Conservation (phyloP, 768 basidiomycete genomes). For the Cyclocybe aegerita region DNA sequence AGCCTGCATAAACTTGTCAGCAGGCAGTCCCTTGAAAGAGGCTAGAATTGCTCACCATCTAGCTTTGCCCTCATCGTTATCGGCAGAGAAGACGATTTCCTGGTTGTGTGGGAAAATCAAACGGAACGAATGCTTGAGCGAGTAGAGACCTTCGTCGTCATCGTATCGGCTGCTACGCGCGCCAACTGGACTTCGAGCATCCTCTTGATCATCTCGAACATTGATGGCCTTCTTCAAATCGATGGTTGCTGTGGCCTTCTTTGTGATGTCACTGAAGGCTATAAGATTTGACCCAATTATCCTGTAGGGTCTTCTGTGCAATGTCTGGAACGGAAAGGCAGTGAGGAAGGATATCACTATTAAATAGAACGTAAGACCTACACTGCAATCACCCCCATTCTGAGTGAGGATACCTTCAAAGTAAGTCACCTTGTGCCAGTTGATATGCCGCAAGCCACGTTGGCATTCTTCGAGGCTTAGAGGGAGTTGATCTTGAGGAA, state of each 20-base stretch:
- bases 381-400: slow-evolving; percentile 88
- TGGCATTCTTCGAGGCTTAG: slow-evolving; percentile 92
- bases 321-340: slow-evolving; percentile 47
- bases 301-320: slow-evolving; percentile 80
- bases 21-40: slow-evolving; percentile 1
- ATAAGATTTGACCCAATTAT: slow-evolving; percentile 85
- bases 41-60: slow-evolving; percentile 60
- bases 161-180: slow-evolving; percentile 37
- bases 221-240: slow-evolving; percentile 81
- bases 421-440: slow-evolving; percentile 94
- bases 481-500: slow-evolving; percentile 75
- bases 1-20: slow-evolving; percentile 52
- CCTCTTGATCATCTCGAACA: slow-evolving; percentile 75
- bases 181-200: slow-evolving; percentile 42
- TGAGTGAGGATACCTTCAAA: slow-evolving; percentile 93
- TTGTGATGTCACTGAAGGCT: slow-evolving; percentile 92
- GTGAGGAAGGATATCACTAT: slow-evolving; percentile 8
- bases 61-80: slow-evolving; percentile 83
- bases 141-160: slow-evolving; percentile 63
- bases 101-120: slow-evolving; percentile 76
- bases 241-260: slow-evolving; percentile 86
- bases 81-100: slow-evolving; percentile 88
- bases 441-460: slow-evolving; percentile 82
- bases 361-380: slow-evolving; percentile 38
- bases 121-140: slow-evolving; percentile 83